Evolutionary conservation across 2,329 filamentous ascomycete species (phyloP).

Genomic region (Daldinia sp.): DNA sequence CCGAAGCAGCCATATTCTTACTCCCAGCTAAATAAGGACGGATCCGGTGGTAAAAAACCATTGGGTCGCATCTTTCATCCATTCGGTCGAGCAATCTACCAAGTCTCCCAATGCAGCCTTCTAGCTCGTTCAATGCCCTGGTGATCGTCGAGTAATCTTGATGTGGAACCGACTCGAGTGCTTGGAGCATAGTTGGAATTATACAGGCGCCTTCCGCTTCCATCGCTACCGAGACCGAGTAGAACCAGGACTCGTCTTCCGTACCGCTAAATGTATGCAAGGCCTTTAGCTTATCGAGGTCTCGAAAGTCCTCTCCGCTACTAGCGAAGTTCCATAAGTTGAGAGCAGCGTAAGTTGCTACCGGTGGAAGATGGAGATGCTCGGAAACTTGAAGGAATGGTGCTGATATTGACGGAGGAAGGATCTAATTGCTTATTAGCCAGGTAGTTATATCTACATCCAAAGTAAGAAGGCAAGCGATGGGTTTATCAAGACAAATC

Average conservation of each 20-base stretch:
- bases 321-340: slow-evolving; percentile 91
- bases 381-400: slow-evolving; percentile 77
- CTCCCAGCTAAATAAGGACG: slow-evolving; percentile 89
- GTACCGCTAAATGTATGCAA: slow-evolving; percentile 89
- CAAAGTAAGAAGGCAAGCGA: too few species aligned
- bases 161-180: slow-evolving; percentile 72
- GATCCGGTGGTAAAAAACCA: slow-evolving; percentile 88
- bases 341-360: slow-evolving; percentile 87
- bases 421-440: slow-evolving; percentile 51
- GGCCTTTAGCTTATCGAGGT: slow-evolving; percentile 73
- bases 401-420: slow-evolving; percentile 79
- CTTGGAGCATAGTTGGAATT: slow-evolving; percentile 79
- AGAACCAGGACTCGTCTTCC: slow-evolving; percentile 93
- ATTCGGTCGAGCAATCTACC: slow-evolving; percentile 77
- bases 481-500: slow-evolving; percentile 16
- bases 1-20: slow-evolving; percentile 89
- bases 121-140: slow-evolving; percentile 69
- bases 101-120: slow-evolving; percentile 72
- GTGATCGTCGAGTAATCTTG: slow-evolving; percentile 69
- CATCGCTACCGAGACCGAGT: slow-evolving; percentile 87
- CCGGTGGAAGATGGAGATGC: slow-evolving; percentile 81
- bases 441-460: neutral
- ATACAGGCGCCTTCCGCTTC: slow-evolving; percentile 80
- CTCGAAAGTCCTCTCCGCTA: slow-evolving; percentile 60
- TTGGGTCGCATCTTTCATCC: slow-evolving; percentile 88